These are phyloP conservation scores for Fraxinus anomala DNA, from an alignment of 257 asterid species.

Conservation along the genomic window DNA sequence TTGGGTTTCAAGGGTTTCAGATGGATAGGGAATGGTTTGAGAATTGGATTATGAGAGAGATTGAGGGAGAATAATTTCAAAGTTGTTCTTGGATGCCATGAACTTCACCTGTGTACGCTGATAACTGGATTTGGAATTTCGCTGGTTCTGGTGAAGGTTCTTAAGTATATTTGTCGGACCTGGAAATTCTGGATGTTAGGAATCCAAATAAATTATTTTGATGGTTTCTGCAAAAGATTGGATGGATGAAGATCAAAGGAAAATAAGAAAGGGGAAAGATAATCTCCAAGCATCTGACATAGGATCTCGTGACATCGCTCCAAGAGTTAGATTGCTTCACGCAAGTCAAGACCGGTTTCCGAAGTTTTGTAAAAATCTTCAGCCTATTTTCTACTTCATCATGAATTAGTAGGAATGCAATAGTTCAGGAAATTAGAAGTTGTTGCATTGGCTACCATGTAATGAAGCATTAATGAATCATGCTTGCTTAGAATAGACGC, in stretches of 20 bases:
- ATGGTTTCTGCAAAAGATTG: not conserved
- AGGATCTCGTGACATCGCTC: not conserved
- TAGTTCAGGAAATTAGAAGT: not conserved
- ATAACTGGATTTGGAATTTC: not conserved
- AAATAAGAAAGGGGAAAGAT: not conserved
- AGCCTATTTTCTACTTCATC: not conserved
- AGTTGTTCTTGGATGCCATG: conserved; percentile 15
- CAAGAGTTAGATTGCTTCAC: not conserved
- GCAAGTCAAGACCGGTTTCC: not conserved
- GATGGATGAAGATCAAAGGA: conserved; percentile 6
- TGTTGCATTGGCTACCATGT: not conserved
- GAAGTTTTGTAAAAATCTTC: not conserved
- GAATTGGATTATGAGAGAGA: conserved; percentile 7
- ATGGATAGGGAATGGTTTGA: not conserved
- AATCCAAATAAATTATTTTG: not conserved
- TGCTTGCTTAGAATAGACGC: not conserved
- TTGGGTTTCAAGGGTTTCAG: not conserved
- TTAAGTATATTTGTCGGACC: conserved; percentile 11
- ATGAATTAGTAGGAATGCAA: not conserved
- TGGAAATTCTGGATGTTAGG: conserved; percentile 8
- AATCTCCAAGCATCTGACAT: not conserved
- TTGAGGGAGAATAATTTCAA: not conserved
- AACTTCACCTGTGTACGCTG: not conserved
- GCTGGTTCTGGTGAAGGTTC: conserved; percentile 2
- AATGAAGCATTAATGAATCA: not conserved